phyloP scores from a whole-genome alignment of 352 stramenopile genomes.

The Nothophytophthora sp. region DNA sequence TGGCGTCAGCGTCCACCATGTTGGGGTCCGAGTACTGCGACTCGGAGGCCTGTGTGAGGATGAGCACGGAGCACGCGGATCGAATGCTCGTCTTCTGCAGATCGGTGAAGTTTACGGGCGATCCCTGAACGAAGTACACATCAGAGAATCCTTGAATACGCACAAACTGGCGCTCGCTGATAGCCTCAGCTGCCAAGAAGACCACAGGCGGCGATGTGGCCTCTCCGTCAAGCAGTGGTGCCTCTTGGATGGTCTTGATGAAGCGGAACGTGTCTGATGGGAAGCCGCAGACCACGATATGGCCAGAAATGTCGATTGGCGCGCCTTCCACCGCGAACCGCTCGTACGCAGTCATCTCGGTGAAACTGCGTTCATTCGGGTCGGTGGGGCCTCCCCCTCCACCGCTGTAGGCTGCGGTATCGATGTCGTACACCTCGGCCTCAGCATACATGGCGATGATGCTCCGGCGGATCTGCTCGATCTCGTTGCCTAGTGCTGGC shows the following conservation, averaged over 20 bases:
- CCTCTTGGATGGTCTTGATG: constrained; percentile 70
- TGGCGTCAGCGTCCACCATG: constrained; percentile 83
- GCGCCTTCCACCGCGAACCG: constrained; percentile 49
- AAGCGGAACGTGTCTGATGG: constrained; percentile 67
- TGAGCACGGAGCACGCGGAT: constrained; percentile 54
- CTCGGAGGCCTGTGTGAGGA: constrained; percentile 54
- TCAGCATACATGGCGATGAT: constrained; percentile 56
- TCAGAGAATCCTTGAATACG: constrained; percentile 51
- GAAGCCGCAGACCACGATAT: constrained; percentile 78
- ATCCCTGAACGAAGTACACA: constrained; percentile 72
- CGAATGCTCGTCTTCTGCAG: constrained; percentile 72
- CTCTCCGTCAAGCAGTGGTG: constrained; percentile 38
- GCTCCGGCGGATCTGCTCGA: constrained; percentile 58
- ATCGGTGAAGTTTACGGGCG: constrained; percentile 73
- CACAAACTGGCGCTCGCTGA: constrained; percentile 61
- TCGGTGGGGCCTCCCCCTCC: background rate
- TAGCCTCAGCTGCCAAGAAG: constrained; percentile 49
- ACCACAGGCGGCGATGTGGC: constrained; percentile 47
- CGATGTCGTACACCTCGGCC: constrained; percentile 30
- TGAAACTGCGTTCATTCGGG: constrained; percentile 7
- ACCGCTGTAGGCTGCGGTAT: constrained; percentile 14
- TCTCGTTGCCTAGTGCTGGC: constrained; percentile 54
- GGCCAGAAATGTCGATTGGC: constrained; percentile 36
- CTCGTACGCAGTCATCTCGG: constrained; percentile 46
- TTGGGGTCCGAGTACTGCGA: constrained; percentile 70